Percentiles rank a stretch among this genome's conserved stretches.
phyloP scores from a whole-genome alignment of 345 rosid species.

The Litchi chinensis region DNA sequence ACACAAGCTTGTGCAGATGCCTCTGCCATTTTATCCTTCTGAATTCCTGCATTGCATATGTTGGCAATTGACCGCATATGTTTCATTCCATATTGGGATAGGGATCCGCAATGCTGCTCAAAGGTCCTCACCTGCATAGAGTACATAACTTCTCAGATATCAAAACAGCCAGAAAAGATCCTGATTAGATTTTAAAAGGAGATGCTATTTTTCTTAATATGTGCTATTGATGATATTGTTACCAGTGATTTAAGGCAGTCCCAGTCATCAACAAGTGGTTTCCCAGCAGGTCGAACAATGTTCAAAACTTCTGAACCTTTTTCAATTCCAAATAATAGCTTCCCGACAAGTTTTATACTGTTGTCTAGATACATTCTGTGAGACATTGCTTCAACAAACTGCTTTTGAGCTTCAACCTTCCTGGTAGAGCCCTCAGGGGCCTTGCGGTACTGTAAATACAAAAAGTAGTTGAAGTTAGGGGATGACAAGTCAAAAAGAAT shows the following conservation, averaged over 20 bases:
- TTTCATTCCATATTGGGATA: slow-evolving; percentile 94
- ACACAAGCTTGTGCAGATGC: slow-evolving; percentile 92
- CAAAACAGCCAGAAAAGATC: neutral
- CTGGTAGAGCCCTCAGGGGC: slow-evolving; percentile 87
- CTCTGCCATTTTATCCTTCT: slow-evolving; percentile 65
- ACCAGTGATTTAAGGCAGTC: slow-evolving; percentile 81
- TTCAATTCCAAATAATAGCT: slow-evolving; percentile 81
- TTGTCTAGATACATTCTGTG: slow-evolving; percentile 86
- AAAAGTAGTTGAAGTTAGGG: neutral
- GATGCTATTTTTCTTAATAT: neutral
- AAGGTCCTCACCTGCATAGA: slow-evolving; percentile 75
- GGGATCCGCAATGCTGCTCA: slow-evolving; percentile 84
- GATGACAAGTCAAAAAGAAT: neutral
- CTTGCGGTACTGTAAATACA: slow-evolving; percentile 69
- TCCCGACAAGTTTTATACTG: slow-evolving; percentile 75
- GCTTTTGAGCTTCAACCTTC: slow-evolving; percentile 77
- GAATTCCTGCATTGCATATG: slow-evolving; percentile 82
- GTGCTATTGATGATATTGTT: slow-evolving; percentile 7
- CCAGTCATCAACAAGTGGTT: slow-evolving; percentile 98
- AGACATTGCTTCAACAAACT: slow-evolving; percentile 87
- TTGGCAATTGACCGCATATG: slow-evolving; percentile 94
- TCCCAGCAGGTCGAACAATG: slow-evolving; percentile 64
- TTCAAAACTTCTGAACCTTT: slow-evolving; percentile 65
- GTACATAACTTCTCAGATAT: neutral
- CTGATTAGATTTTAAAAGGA: neutral